Evolutionary conservation across 441 rosid species (phyloP), one percentile per base, ranked within the genome.

Genomic region (Brassica hybrid): DNA sequence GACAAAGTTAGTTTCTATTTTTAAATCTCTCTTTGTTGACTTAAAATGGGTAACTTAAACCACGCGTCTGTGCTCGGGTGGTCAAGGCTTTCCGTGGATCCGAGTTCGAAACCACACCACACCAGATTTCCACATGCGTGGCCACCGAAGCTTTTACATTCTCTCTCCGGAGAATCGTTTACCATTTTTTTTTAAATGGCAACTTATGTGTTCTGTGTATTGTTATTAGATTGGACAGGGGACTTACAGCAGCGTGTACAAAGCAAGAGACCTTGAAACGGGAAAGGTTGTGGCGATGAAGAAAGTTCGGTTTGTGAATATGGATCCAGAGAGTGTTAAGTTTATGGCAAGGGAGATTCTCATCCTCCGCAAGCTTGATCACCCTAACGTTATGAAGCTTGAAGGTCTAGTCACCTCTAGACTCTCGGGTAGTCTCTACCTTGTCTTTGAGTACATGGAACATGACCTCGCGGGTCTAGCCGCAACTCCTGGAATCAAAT

Each of bases 261-360:
- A 92, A 83, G 97, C 96, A 45, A 74, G 86, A 84, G 96, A 90
- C 34, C 68, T 90, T 62, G 94, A 89, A 77, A 86, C 85, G 0
- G 86, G 94, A 5, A 89, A 89, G 82, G 86, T 92, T 66, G 96
- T 94, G 18, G 97, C 97, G 32, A 76, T 90, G 72, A 92, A 94
- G 85, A 94, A 92, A 73, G 98, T 92, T 64, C 83, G 96, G 68
- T 94, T 90, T 62, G 96, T 91, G 78, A 91, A 95, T 12, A 84
- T 90, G 52, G 96, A 91, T 83, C 85, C 98, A 1, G 90, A 89
- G 76, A 94, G 97, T 77, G 82, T 90, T 13, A 88, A 89, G 76
- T 94, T 92, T 79, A 94, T 94, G 96, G 98, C 97, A 7, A 90
- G 97, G 67, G 97, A 94, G 84, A 94, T 89, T 71, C 84, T 58